phyloP scores from a whole-genome alignment of 2,329 filamentous ascomycete genomes.

The Talaromyces piceae region DNA sequence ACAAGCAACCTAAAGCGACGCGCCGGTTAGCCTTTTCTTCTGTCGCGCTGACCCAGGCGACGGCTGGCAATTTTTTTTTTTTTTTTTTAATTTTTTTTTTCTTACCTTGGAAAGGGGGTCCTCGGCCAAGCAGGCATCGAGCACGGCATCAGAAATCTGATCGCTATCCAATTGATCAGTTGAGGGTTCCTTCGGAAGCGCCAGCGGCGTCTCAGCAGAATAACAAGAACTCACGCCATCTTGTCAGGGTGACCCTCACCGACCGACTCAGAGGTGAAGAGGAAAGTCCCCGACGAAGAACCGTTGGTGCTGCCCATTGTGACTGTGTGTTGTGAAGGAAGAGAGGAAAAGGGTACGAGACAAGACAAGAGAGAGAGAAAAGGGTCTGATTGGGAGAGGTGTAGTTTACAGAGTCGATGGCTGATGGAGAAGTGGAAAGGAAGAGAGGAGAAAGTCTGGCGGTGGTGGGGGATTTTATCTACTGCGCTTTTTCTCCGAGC shows the following conservation, averaged over 20 bases:
- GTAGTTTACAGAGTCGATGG: neutral
- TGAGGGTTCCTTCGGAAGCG: neutral
- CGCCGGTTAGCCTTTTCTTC: neutral
- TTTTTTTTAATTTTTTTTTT: too few species aligned
- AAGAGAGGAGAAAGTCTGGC: constrained; percentile 15
- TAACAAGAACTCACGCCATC: constrained; percentile 58
- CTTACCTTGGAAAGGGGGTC: constrained; percentile 88
- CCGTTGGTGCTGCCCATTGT: constrained; percentile 55
- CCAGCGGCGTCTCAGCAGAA: neutral
- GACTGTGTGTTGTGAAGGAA: constrained; percentile 23
- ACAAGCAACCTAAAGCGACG: constrained; percentile 61
- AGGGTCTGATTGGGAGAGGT: constrained; percentile 12
- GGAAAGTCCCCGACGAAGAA: constrained; percentile 55
- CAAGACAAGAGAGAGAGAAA: constrained; percentile 18
- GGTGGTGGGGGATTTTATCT: constrained; percentile 17
- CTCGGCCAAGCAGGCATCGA: constrained; percentile 92
- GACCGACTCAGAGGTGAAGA: constrained; percentile 86
- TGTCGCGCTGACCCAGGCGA: too few species aligned
- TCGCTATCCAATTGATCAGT: constrained; percentile 47
- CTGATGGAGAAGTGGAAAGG: constrained; percentile 16
- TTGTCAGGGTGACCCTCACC: constrained; percentile 92
- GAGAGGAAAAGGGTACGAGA: constrained; percentile 16
- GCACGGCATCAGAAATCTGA: constrained; percentile 95
- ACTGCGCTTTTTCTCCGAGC: constrained; percentile 10
- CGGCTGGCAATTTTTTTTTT: too few species aligned